Conservation (phyloP, 2,329 filamentous ascomycete genomes). For the Beauveria rudraprayagi region DNA sequence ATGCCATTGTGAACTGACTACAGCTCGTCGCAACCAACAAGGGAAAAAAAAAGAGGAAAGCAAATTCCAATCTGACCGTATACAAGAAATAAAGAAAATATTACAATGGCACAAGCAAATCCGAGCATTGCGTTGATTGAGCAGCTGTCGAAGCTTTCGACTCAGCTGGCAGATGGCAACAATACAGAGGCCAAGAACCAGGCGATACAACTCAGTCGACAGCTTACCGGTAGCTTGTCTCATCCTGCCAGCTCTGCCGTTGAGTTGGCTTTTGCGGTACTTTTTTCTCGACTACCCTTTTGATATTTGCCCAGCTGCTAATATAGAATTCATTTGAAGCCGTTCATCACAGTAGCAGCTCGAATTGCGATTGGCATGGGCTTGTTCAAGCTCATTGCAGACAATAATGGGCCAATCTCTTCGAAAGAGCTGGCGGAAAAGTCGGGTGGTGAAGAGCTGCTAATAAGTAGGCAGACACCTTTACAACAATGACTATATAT, state of each 20-base stretch:
- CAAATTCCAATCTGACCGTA: too few species aligned
- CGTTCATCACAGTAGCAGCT: not conserved
- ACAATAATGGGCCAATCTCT: not conserved
- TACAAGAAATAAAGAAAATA: too few species aligned
- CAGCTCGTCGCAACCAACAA: not conserved
- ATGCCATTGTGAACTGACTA: not conserved
- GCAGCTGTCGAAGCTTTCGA: not conserved
- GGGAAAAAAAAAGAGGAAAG: not conserved
- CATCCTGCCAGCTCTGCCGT: not conserved
- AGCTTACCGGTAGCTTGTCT: not conserved
- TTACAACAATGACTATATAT: not conserved
- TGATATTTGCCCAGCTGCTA: too few species aligned
- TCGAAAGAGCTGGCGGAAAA: constrained; percentile 1
- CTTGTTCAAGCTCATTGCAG: constrained; percentile 4
- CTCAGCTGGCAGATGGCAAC: not conserved
- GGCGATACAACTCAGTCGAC: not conserved
- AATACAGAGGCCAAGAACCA: not conserved
- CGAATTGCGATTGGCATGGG: constrained; percentile 5
- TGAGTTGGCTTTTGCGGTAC: not conserved
- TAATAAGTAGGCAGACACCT: not conserved
- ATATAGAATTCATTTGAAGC: not conserved
- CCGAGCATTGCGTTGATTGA: not conserved
- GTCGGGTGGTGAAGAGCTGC: constrained; percentile 3
- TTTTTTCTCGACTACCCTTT: not conserved
- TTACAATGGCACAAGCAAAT: not conserved